Evolutionary conservation across 768 basidiomycete genomes (phyloP).

Genomic region (Lactarius tabidus): DNA sequence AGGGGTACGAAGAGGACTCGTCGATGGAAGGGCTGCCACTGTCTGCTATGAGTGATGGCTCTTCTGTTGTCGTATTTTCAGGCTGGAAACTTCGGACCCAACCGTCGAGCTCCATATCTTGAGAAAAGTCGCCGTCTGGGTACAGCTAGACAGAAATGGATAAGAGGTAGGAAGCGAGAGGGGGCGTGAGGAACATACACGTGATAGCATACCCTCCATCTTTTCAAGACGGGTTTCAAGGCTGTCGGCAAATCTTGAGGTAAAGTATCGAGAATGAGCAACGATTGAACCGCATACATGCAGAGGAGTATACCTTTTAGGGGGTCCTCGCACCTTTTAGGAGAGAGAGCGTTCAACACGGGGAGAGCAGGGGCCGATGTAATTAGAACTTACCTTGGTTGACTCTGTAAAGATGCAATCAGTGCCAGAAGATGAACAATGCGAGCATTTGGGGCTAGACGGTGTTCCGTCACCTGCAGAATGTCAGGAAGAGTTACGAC

Average conservation of each 20-base stretch:
- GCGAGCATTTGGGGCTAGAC: slow-evolving; percentile 15
- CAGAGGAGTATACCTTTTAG: slow-evolving; percentile 17
- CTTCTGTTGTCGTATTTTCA: not conserved
- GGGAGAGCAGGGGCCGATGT: not conserved
- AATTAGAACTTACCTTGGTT: slow-evolving; percentile 12
- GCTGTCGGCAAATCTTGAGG: slow-evolving; percentile 22
- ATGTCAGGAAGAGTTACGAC: not conserved
- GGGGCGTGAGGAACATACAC: slow-evolving; percentile 7
- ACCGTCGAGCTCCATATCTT: slow-evolving; percentile 23
- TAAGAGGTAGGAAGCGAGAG: not conserved
- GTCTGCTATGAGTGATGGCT: not conserved
- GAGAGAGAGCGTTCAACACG: not conserved
- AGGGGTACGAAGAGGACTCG: not conserved
- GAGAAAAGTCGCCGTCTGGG: slow-evolving; percentile 25
- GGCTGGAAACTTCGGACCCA: slow-evolving; percentile 20
- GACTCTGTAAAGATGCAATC: slow-evolving; percentile 23
- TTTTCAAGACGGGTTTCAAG: slow-evolving; percentile 26
- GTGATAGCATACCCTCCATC: slow-evolving; percentile 24
- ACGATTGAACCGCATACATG: not conserved
- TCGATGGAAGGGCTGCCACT: not conserved
- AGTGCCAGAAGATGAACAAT: slow-evolving; percentile 8
- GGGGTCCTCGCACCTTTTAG: slow-evolving; percentile 22
- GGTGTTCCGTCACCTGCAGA: slow-evolving; percentile 18
- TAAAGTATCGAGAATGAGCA: not conserved
- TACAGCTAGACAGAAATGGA: slow-evolving; percentile 7